Evolutionary conservation across 139 green algal species (phyloP).

Genomic region (Desmodesmus armatus): DNA sequence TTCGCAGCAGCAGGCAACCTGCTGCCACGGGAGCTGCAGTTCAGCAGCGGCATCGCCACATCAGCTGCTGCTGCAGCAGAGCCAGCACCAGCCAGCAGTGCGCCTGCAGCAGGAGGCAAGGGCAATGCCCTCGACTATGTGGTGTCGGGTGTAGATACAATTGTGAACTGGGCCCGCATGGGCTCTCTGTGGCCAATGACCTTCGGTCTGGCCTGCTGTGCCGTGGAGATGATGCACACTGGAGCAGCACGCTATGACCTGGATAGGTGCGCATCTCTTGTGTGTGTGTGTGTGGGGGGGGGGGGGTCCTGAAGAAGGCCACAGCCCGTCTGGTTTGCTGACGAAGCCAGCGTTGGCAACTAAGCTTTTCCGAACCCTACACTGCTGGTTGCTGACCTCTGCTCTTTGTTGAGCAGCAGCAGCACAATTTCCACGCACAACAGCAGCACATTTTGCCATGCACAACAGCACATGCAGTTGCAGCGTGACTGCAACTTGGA

Average conservation of each 20-base stretch:
- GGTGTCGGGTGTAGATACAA: conserved; percentile 66
- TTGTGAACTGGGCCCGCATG: conserved; percentile 93
- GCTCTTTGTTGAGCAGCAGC: background rate
- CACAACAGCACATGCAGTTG: no score
- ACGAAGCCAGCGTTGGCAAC: background rate
- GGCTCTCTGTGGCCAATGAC: conserved; percentile 98
- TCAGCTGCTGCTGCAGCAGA: conserved; percentile 28
- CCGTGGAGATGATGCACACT: conserved; percentile 97
- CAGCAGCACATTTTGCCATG: no score
- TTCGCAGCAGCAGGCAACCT: background rate
- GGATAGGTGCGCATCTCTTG: conserved; percentile 48
- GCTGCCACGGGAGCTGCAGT: conserved; percentile 7
- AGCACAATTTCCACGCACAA: no score
- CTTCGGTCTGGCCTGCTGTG: conserved; percentile 96
- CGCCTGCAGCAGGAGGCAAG: conserved; percentile 39
- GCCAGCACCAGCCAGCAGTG: conserved; percentile 20
- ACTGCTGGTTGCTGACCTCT: no score
- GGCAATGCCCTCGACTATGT: conserved; percentile 55
- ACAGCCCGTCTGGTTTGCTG: background rate
- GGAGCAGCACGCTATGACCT: conserved; percentile 65
- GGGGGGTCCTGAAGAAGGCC: background rate
- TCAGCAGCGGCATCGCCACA: conserved; percentile 22
- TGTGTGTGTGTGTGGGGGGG: background rate
- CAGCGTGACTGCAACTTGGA: no score
- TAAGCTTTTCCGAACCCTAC: no score